Conservation (phyloP, 169 alveolate genomes). For the Eimeria sp. region DNA sequence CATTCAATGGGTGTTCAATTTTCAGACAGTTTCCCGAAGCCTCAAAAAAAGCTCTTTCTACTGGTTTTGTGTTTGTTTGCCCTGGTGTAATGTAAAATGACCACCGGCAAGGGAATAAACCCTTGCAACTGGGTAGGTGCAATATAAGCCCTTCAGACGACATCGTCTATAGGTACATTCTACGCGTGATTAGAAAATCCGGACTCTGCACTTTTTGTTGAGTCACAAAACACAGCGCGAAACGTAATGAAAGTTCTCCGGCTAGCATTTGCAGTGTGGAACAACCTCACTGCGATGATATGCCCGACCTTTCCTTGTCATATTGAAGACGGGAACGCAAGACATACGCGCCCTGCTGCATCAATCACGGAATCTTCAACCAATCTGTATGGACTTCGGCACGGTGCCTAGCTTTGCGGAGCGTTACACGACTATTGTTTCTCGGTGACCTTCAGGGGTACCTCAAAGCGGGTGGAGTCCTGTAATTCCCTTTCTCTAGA, state of each 20-base stretch:
- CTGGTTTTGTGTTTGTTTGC: neutral
- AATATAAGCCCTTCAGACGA: neutral
- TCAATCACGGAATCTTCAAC: neutral
- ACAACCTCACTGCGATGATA: neutral
- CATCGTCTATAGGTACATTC: neutral
- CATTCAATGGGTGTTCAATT: neutral
- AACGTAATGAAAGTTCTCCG: neutral
- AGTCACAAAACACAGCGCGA: neutral
- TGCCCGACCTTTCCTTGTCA: neutral
- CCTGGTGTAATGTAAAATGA: neutral
- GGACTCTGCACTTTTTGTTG: neutral
- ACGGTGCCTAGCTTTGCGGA: neutral
- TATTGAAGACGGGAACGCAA: neutral
- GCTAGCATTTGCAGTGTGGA: neutral
- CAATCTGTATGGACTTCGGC: neutral
- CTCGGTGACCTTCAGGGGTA: neutral
- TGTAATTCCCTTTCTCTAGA: neutral
- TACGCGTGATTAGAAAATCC: neutral
- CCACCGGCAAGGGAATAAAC: neutral
- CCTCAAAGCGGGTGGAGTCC: neutral
- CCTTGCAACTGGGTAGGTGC: slow-evolving; percentile 14
- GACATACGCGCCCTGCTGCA: neutral
- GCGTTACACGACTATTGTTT: neutral
- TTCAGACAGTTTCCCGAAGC: neutral
- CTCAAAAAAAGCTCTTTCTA: neutral